A percentile compares a stretch with the other conserved stretches of the same genome.
Evolutionary conservation across 2,329 filamentous ascomycete species (phyloP).

Genomic region (Mollisiaceae sp.): DNA sequence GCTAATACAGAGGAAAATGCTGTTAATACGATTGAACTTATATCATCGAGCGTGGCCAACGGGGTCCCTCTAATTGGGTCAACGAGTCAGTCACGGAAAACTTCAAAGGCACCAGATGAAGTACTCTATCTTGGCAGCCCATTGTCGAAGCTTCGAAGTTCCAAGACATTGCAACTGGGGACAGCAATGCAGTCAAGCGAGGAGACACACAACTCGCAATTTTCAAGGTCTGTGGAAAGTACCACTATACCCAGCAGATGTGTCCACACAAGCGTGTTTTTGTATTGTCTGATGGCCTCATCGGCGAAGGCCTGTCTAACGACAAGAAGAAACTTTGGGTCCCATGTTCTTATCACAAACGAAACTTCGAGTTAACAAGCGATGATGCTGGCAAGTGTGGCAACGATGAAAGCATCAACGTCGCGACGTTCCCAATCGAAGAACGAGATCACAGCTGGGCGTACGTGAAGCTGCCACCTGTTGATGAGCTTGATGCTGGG

Average conservation of each 20-base stretch:
- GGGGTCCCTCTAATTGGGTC: constrained; percentile 3
- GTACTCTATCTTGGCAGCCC: background rate
- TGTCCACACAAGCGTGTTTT: constrained; percentile 10
- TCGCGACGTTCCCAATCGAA: background rate
- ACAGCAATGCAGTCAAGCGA: constrained; percentile 12
- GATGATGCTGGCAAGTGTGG: constrained; percentile 3
- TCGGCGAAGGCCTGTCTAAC: background rate
- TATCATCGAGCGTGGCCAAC: background rate
- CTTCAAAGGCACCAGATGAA: background rate
- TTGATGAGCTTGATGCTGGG: constrained; percentile 7
- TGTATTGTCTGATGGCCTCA: constrained; percentile 8
- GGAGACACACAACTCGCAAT: constrained; percentile 11
- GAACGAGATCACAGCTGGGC: constrained; percentile 1
- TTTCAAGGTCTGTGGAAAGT: constrained; percentile 11
- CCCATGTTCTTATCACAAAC: constrained; percentile 4
- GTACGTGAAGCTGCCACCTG: background rate
- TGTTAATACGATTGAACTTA: background rate
- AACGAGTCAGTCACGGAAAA: constrained; percentile 4
- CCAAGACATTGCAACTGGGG: constrained; percentile 2
- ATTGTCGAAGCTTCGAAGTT: constrained; percentile 9
- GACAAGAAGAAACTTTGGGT: constrained; percentile 6
- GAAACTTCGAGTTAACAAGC: background rate
- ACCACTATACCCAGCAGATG: constrained; percentile 12
- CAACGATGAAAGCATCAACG: background rate
- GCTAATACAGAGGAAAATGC: constrained; percentile 76